These are phyloP conservation scores for Xylaria sp. DNA, from an alignment of 2,329 filamentous ascomycete genomes.

Conservation along the genomic window DNA sequence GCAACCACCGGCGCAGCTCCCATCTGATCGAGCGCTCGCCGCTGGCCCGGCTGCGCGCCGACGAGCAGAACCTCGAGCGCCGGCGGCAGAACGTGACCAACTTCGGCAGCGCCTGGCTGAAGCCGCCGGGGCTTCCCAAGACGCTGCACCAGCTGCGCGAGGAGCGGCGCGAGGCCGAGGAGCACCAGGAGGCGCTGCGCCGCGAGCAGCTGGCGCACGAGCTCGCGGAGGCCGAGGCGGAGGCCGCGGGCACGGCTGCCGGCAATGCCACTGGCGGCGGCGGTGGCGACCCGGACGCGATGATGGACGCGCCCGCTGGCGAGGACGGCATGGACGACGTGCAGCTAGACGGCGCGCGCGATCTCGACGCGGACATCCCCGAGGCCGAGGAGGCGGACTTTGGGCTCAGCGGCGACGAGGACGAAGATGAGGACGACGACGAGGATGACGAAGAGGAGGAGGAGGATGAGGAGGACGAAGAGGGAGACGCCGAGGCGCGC, in stretches of 20 bases:
- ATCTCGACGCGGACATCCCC: conserved; percentile 77
- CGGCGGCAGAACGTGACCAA: conserved; percentile 83
- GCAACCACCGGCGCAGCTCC: conserved; percentile 35
- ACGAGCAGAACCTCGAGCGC: conserved; percentile 77
- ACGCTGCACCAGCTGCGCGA: conserved; percentile 89
- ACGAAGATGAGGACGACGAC: conserved; percentile 47
- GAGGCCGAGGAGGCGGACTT: conserved; percentile 64
- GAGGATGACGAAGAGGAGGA: conserved; percentile 47
- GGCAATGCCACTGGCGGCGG: conserved; percentile 43
- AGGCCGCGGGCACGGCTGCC: conserved; percentile 27
- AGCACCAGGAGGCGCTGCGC: conserved; percentile 76
- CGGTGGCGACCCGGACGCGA: conserved; percentile 43
- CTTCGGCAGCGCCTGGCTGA: conserved; percentile 89
- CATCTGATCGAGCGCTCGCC: conserved; percentile 62
- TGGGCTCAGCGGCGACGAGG: conserved; percentile 53
- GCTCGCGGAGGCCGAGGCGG: conserved; percentile 70
- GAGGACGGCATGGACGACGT: conserved; percentile 54
- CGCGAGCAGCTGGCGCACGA: conserved; percentile 75
- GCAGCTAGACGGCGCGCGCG: conserved; percentile 61
- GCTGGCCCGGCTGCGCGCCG: conserved; percentile 72
- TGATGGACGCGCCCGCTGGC: conserved; percentile 38
- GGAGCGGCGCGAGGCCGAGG: conserved; percentile 85
- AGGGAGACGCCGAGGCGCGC: conserved; percentile 40
- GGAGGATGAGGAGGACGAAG: conserved; percentile 45
- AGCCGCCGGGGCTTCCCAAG: conserved; percentile 85